Base-by-base conservation (phyloP, 495 filamentous ascomycete species). In the Clavariopsis aquatica region DNA sequence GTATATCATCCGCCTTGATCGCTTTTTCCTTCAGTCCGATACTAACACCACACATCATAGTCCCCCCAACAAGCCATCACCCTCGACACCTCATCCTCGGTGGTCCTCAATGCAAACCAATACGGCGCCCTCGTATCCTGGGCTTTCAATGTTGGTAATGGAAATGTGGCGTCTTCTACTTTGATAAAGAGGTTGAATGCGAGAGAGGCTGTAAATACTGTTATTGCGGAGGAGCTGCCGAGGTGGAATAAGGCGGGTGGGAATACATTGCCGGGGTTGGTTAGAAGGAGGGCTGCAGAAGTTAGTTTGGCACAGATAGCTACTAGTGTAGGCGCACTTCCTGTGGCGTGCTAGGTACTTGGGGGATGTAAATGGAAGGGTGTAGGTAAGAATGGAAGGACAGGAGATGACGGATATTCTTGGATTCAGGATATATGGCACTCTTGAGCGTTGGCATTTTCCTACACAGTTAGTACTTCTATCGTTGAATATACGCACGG, bases 61-160 rank as follows among this genome's bases (percentile, higher is more conserved):
- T 60, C 60, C 26, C 55, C 34, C 36, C 65, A 69, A 36, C 60
- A 69, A 60, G 56, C 65, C 71, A 73, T 82, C 62, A 77, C 74
- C 17, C 55, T 65, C 24, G 66, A 78, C 53, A 72, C 73, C 34
- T 75, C 70, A 26, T 64, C 68, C 51, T 62, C 58, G 9, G 75
- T 77, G 36, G 71, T 66, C 17, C 75, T 83, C 49, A 82, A 80
- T 64, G 73, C 69, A 13, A 82, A 83, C 69, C 75, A 82, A 67
- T 83, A 79, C 66, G 81, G 79, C 29, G 80, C 80, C 0, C 71
- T 83, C 9, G 75, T 80, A 31, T 76, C 72, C 56, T 83, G 77
- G 74, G 72, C 79, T 10, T 82, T 77, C 73, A 83, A 82, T 69
- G 74, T 79, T 13, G 81, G 81, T 20, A 82, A 79, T 66, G 79